These are phyloP conservation scores for Clausena lansium DNA, from an alignment of 345 rosid genomes.

Conservation along the genomic window DNA sequence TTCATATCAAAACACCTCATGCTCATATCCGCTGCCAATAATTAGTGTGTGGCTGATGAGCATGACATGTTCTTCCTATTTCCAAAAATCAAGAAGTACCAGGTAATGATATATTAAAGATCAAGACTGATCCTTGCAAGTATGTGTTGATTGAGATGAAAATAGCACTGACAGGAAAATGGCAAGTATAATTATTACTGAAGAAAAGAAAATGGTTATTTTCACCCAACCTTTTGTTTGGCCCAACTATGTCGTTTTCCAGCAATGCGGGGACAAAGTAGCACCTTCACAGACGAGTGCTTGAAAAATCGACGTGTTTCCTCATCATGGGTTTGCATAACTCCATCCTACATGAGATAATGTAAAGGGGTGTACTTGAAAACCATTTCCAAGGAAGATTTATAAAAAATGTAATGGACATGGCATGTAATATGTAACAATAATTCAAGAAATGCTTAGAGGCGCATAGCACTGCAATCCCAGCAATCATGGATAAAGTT, in stretches of 20 bases:
- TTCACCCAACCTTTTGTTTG: slow-evolving; percentile 68
- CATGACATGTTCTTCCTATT: not conserved
- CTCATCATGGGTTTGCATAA: slow-evolving; percentile 97
- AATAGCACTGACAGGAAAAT: not conserved
- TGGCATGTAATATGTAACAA: not conserved
- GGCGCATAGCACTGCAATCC: not conserved
- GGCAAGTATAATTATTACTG: not conserved
- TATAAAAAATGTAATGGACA: not conserved
- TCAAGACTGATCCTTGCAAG: not conserved
- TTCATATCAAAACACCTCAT: not conserved
- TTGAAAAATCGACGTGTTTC: slow-evolving; percentile 94
- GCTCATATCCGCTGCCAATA: not conserved
- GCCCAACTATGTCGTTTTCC: slow-evolving; percentile 92
- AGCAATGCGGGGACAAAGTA: slow-evolving; percentile 90
- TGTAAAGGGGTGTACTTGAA: not conserved
- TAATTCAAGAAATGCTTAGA: not conserved
- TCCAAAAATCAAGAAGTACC: not conserved
- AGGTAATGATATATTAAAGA: not conserved
- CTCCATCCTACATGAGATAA: slow-evolving; percentile 68
- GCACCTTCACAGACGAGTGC: slow-evolving; percentile 87
- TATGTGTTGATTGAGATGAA: not conserved
- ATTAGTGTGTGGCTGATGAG: not conserved
- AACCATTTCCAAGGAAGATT: not conserved
- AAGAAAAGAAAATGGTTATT: slow-evolving; percentile 7
- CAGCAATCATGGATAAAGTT: not conserved